A percentile compares a stretch with the other conserved stretches of the same genome.
Conservation (phyloP, 1,139 yeast species). For the Kluyveromyces sp. region DNA sequence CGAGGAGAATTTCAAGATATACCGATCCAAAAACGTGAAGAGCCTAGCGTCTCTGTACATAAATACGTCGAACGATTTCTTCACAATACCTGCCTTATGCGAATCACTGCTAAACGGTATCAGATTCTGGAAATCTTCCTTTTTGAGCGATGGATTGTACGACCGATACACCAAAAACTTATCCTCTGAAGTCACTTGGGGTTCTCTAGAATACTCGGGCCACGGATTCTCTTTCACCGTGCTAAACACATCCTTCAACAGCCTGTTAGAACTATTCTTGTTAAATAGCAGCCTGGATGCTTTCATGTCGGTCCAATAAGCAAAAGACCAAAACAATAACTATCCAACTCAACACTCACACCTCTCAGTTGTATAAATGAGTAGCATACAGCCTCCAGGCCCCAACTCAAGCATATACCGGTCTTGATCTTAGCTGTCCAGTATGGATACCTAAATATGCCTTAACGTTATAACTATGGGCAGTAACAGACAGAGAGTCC, state of each 20-base stretch:
- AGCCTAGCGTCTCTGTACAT: slow-evolving; percentile 26
- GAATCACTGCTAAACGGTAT: slow-evolving; percentile 10
- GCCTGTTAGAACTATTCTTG: neutral
- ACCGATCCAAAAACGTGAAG: slow-evolving; percentile 27
- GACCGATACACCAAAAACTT: slow-evolving; percentile 13
- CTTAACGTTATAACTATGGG: too few relatives aligned
- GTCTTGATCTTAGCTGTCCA: too few relatives aligned
- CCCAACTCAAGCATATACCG: too few relatives aligned
- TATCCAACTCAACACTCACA: neutral
- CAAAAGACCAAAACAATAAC: neutral
- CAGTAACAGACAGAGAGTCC: too few relatives aligned
- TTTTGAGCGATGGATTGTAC: slow-evolving; percentile 20
- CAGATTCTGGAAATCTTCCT: slow-evolving; percentile 17
- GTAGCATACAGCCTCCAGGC: too few relatives aligned
- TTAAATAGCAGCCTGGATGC: neutral
- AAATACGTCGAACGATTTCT: slow-evolving; percentile 15
- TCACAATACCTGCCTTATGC: neutral
- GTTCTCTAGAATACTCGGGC: neutral
- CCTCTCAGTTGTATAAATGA: neutral
- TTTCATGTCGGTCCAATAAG: neutral
- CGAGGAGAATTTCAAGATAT: slow-evolving; percentile 22
- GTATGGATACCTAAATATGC: too few relatives aligned
- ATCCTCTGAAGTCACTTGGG: neutral
- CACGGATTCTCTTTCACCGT: slow-evolving; percentile 2
- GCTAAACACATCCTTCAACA: slow-evolving; percentile 1